A percentile compares a stretch with the other conserved stretches of the same genome.
Evolutionary conservation across 1,284 basidiomycete genomes (phyloP).

Genomic region (Cutaneotrichosporon daszewskae): DNA sequence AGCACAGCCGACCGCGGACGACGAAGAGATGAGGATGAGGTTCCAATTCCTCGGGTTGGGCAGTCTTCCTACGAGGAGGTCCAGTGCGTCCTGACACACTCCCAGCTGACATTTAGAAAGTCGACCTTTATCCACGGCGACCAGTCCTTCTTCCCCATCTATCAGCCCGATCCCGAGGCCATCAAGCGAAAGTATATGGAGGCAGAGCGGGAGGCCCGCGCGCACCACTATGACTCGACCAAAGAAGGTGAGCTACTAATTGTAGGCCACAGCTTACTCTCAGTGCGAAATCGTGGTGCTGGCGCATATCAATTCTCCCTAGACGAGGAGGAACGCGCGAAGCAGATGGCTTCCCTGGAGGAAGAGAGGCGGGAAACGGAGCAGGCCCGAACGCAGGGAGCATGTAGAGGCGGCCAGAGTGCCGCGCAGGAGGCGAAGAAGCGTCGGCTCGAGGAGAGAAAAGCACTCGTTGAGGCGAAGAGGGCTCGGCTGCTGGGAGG

Average conservation of each 20-base stretch:
- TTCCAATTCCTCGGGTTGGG: conserved; percentile 1
- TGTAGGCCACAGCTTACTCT: neutral
- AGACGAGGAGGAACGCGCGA: conserved; percentile 66
- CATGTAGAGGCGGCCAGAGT: conserved; percentile 19
- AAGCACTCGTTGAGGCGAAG: conserved; percentile 71
- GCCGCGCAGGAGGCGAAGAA: conserved; percentile 65
- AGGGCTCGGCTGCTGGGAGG: conserved; percentile 58
- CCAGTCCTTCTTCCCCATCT: conserved; percentile 73
- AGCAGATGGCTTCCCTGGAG: conserved; percentile 73
- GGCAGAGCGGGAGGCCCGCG: conserved; percentile 60
- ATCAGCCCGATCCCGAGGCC: conserved; percentile 73
- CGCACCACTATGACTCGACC: conserved; percentile 73
- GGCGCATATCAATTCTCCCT: conserved; percentile 82
- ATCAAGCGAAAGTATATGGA: conserved; percentile 72
- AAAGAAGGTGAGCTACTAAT: conserved; percentile 60
- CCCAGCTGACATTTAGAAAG: conserved; percentile 8
- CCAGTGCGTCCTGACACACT: conserved; percentile 33
- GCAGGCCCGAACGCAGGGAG: conserved; percentile 52
- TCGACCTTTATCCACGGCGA: no score
- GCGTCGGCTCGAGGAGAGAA: conserved; percentile 72
- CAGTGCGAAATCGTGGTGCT: conserved; percentile 65
- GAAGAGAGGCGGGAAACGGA: conserved; percentile 66
- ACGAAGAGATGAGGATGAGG: conserved; percentile 13
- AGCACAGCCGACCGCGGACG: conserved; percentile 9
- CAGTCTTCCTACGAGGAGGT: conserved; percentile 41